Base-by-base conservation (phyloP, 257 asterid species). In the Fraxinus excelsior region DNA sequence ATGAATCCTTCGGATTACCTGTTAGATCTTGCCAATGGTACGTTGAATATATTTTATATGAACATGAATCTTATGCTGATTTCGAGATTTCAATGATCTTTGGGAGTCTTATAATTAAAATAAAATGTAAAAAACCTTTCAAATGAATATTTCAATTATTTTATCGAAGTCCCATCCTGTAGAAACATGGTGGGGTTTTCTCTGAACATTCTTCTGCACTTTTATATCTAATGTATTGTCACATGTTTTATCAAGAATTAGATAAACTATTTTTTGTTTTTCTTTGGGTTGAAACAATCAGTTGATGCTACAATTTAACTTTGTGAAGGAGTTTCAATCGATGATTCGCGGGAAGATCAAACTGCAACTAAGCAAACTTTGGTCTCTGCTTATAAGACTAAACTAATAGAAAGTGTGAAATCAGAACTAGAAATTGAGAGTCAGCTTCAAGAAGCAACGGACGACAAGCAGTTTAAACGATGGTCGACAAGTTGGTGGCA, bases 401-500 rank as follows among this genome's bases (percentile, higher is more conserved):
- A 82, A 23, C 44, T 89, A 46, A 76, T 76, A 12, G 76, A 74
- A 7, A 76, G 16, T 18, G 76, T 89, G 82, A 79, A 83, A 68
- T 58, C 67, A 25, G 87, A 86, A 44, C 38, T 86, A 5, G 79
- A 69, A 23, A 5, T 18, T 12, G 73, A 71, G 67, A 76, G 58
- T 53, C 80, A 58, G 75, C 31, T 77, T 37, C 73, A 28, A 32
- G 76, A 28, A 0, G 26, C 46, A 65, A 6, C 51, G 19, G 80
- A 76, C 0, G 79, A 72, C 18, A 84, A 78, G 80, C 73, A 85
- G 76, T 56, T 65, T 5, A 67, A 4, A 4, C 68, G 71, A 31
- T 90, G 94, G 94, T 65, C 87, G 4, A 90, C 83, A 51, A 80
- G 88, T 2, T 90, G 94, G 94, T 84, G 89, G 86, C 79, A 83